Evolutionary conservation across 2,329 filamentous ascomycete genomes (phyloP), one percentile per base, ranked within the genome.

Genomic region (Trichoderma harzianum): DNA sequence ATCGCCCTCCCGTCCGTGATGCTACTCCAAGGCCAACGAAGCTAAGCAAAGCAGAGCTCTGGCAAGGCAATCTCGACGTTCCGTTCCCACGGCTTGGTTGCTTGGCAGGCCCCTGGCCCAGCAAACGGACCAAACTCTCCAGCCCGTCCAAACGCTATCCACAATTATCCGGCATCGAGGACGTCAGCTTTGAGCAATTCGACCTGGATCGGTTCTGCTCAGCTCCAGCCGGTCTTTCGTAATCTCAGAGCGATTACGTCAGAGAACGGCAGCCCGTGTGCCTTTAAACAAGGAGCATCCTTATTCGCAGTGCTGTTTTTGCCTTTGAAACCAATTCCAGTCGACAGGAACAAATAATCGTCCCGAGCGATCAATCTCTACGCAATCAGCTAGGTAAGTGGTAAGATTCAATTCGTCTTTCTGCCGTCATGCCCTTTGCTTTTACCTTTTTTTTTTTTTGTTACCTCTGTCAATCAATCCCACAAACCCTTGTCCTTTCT

Each of bases 41-140:
- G 32, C 57, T 39, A 62, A 34, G 21, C 61, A 43, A 67, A 28
- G 34, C 28, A 21, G 24, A 43, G 21, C 64, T 53, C 47, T 58
- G 53, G 24, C 11, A n/a, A n/a, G n/a, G n/a, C 39, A 26, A 26
- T 43, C 34, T 43, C 34, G 18, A 24, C 24, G 18, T 43, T 36
- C 21, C 24, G 18, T 43, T 36, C 21, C 57, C 36, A 39, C 36
- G 18, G 39, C 39, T 43, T 34, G 18, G 32, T 53, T 65, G 63
- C 63, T 66, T 55, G 30, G 60, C 60, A 63, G 61, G 61, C 61
- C 39, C 62, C 62, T 7, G 21, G 39, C 39, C 24, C 14, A 47
- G 26, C 65, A 43, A 66, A 66, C 69, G 69, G 69, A 71, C 63
- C 69, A 71, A 71, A 71, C 24, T 53, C 69, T 71, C 69, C 69